phyloP scores from a whole-genome alignment of 1,139 yeast genomes.

The Pichia sorboxylosa region DNA sequence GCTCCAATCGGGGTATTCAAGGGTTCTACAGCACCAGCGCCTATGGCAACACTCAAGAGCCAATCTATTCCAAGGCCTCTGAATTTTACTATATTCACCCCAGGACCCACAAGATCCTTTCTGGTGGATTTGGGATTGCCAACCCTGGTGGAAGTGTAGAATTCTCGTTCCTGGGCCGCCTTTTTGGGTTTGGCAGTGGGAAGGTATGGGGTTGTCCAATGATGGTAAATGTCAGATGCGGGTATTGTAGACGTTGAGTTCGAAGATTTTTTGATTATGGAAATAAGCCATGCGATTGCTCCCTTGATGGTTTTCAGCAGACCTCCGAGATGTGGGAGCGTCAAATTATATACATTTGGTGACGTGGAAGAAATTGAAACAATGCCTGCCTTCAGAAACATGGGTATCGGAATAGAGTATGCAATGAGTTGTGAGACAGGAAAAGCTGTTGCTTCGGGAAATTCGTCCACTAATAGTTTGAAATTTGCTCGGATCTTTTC shows the following conservation, averaged over 20 bases:
- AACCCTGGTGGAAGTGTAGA: constrained; percentile 6
- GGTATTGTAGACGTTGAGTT: constrained; percentile 4
- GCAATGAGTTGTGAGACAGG: constrained; percentile 2
- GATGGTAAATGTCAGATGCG: constrained; percentile 2
- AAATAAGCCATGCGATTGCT: constrained; percentile 18
- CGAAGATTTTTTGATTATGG: constrained; percentile 2
- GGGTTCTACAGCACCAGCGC: constrained; percentile 59
- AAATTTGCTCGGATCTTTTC: background rate
- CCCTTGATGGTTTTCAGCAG: constrained; percentile 35
- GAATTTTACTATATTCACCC: constrained; percentile 8
- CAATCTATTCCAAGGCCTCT: constrained; percentile 31
- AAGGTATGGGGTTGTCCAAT: constrained; percentile 5
- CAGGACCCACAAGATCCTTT: constrained; percentile 3
- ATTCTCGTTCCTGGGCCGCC: constrained; percentile 1
- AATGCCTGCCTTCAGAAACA: background rate
- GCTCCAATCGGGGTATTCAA: constrained; percentile 60
- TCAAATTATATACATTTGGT: constrained; percentile 19
- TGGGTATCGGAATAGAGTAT: constrained; percentile 6
- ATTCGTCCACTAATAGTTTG: background rate
- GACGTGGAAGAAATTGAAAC: too few relatives aligned
- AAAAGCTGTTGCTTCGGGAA: constrained; percentile 1
- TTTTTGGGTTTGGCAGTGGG: background rate
- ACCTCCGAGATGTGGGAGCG: constrained; percentile 55
- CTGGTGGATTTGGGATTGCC: constrained; percentile 1
- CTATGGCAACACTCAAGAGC: constrained; percentile 54